Evolutionary conservation across 2,329 filamentous ascomycete genomes (phyloP), one percentile per base, ranked within the genome.

Genomic region (Seiridium cupressi): DNA sequence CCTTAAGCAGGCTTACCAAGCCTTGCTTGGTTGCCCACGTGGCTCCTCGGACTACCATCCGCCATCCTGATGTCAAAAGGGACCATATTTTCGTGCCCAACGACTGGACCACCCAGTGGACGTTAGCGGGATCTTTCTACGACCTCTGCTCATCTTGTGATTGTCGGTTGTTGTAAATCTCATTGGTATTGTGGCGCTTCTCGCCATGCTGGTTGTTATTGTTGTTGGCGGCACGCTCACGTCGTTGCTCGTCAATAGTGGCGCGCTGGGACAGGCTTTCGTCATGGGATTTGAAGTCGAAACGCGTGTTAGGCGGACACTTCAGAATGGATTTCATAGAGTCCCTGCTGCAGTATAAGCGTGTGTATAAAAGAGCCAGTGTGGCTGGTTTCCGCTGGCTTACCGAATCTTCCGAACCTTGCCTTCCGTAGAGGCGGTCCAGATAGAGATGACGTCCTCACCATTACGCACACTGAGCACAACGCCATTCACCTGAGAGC

Each of bases 371-470:
- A 13, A 3, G 55, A 34, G 11, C 3, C 8, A 26, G 36, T 47
- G 5, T 26, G 44, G 4, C 49, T 26, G 44, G n/a, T 9, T 3
- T 26, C 18, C 18, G 18, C 11, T 10, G 11, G 76, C 87, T 68
- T 85, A 96, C 90, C 94, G 89, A 71, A 99, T 97, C 81, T 96
- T 97, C 69, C 98, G 90, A 75, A 97, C 96, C 70, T 92, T 89
- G 64, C 93, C 92, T 49, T 93, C 94, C 71, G 96, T 92, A 69
- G 92, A 95, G 75, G 93, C 91, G 59, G 93, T 96, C 95, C 95
- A 99, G 72, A 99, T 93, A 78, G 93, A 97, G 75, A 99, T 84
- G 63, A 98, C 96, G 73, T 99, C 95, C 78, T 99, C 95, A 48
- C 93, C 94, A 70, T 93, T 96, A 63, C 95, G 86, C 64, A 99